Evolutionary conservation across 495 filamentous ascomycete genomes (phyloP), one percentile per base, ranked within the genome.

Genomic region (Penicillium paxilli): DNA sequence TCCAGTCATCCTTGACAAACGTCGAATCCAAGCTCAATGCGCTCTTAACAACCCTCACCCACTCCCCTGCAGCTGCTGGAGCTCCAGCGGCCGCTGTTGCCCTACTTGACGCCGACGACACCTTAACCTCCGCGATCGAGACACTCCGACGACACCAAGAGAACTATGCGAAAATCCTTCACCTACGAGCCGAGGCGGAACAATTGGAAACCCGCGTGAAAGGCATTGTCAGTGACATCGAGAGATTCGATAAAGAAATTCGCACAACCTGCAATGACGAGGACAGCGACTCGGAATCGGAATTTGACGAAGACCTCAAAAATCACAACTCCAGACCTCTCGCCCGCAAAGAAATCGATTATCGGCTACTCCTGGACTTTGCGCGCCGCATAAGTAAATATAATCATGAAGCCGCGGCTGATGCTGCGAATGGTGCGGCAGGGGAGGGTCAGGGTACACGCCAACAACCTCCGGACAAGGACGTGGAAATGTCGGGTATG

Each of bases 301-400:
- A 72, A 23, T 60, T 56, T 4, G 61, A 61, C 19, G 44, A 64
- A 7, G 64, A 71, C n/a, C 49, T 61, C 1, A 47, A 52, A 20
- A 45, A 0, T 38, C n/a, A 16, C 3, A 16, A 56, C 17, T 52
- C 63, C 1, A 44, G 47, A 14, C 16, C 26, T 1, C 21, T 38
- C 3, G 21, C 52, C 1, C 59, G 51, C 10, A 72, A 73, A 37
- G 74, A 76, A 44, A 70, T 79, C 5, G 76, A 79, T 20, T 79
- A 77, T 53, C 65, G 62, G 21, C 46, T 76, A 2, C 60, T 79
- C 0, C 58, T 79, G 21, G 72, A 76, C 32, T 79, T 79, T 49
- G 76, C 76, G 14, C 70, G 73, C 16, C 65, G 74, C 19, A 79
- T 79, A 33, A 76, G 74, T 65, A 77, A 76, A 53, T 78, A 77